Conservation (phyloP, 2,329 filamentous ascomycete species). For the Coleophoma crateriformis region DNA sequence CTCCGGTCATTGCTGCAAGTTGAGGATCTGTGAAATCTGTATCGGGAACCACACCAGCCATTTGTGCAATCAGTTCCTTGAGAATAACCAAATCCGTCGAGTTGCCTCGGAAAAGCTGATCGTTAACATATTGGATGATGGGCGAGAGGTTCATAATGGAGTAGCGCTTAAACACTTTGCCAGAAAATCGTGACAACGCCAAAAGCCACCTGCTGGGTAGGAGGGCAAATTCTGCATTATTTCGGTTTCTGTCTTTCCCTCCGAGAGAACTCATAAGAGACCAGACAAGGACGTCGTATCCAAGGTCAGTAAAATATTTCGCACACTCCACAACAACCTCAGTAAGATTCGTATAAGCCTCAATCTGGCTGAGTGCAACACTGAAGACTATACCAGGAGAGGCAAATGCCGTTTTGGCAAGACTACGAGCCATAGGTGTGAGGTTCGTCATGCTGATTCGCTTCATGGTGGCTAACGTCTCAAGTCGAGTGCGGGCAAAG, state of each 20-base stretch:
- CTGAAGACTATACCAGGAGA: constrained; percentile 90
- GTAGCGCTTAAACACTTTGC: constrained; percentile 84
- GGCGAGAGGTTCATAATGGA: constrained; percentile 77
- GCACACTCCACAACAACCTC: constrained; percentile 93
- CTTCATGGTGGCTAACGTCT: constrained; percentile 84
- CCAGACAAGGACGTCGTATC: constrained; percentile 92
- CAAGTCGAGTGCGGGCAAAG: constrained; percentile 69
- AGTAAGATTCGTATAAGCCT: constrained; percentile 91
- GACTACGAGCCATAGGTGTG: constrained; percentile 74
- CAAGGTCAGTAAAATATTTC: constrained; percentile 86
- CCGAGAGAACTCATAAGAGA: constrained; percentile 73
- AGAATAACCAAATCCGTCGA: constrained; percentile 88
- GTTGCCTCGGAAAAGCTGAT: constrained; percentile 76
- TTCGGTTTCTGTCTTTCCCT: constrained; percentile 57
- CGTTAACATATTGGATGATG: constrained; percentile 82
- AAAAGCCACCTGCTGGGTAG: constrained; percentile 90
- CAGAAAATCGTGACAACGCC: constrained; percentile 84
- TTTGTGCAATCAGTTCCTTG: constrained; percentile 82
- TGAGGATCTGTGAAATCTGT: constrained; percentile 85
- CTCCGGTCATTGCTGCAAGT: constrained; percentile 82
- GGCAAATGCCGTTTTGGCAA: constrained; percentile 88
- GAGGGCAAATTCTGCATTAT: constrained; percentile 55
- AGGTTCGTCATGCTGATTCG: constrained; percentile 85
- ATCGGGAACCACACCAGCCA: constrained; percentile 89
- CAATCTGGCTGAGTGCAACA: constrained; percentile 83